Conservation (phyloP, 345 rosid genomes). For the Rubroshorea leprosula region DNA sequence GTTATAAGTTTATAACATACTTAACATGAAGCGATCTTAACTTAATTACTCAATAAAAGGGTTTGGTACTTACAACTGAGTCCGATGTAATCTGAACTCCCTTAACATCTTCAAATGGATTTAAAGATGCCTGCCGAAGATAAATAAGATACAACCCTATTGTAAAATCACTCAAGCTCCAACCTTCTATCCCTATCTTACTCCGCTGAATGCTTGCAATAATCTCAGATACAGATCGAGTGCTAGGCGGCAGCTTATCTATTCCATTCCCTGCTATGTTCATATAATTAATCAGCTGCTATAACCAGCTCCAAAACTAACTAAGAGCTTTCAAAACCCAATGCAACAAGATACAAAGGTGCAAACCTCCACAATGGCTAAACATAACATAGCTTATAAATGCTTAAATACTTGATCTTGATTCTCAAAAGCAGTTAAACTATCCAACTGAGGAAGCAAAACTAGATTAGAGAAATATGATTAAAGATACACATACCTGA, state of each 20-base stretch:
- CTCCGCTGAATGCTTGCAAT: conserved; percentile 83
- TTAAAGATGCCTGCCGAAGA: conserved; percentile 73
- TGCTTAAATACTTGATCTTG: conserved; percentile 5
- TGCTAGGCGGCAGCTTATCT: conserved; percentile 42
- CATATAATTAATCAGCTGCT: conserved; percentile 13
- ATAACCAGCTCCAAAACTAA: not conserved
- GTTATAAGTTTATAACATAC: not conserved
- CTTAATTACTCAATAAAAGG: conserved; percentile 2
- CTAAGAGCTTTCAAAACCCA: not conserved
- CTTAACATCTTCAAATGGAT: conserved; percentile 59
- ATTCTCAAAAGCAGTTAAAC: not conserved
- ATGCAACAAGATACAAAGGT: not conserved
- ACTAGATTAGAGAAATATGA: conserved; percentile 3
- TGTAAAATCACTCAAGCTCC: conserved; percentile 94
- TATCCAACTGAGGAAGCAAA: not conserved
- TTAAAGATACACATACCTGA: conserved; percentile 43
- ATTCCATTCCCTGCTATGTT: conserved; percentile 36
- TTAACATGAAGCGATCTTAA: not conserved
- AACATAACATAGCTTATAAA: not conserved
- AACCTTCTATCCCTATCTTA: conserved; percentile 79
- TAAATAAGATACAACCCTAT: conserved; percentile 86
- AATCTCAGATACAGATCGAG: conserved; percentile 69
- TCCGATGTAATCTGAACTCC: conserved; percentile 68
- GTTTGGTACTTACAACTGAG: conserved; percentile 38
- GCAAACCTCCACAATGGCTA: not conserved